Evolutionary conservation across 192 early-diverging fungal genomes (phyloP).

Genomic region (Entophlyctis luteolus): DNA sequence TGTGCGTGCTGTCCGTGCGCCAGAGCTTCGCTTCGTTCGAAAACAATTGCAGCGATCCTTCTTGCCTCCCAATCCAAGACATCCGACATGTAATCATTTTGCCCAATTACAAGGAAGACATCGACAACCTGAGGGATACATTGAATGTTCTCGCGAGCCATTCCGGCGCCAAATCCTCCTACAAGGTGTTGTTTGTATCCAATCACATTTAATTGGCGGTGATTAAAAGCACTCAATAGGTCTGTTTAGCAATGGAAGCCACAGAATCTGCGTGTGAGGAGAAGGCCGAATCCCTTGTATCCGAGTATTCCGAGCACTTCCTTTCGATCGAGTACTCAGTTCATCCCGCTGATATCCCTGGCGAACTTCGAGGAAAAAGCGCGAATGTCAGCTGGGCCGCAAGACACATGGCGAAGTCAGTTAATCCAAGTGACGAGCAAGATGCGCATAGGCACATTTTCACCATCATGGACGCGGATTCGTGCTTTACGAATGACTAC

Average conservation of each 20-base stretch:
- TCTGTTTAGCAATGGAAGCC: conserved; percentile 60
- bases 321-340: conserved; percentile 45
- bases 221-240: conserved; percentile 5
- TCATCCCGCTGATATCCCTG: conserved; percentile 39
- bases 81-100: conserved; percentile 51
- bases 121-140: conserved; percentile 48
- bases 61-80: neutral
- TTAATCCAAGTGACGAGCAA: too few relatives aligned
- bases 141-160: conserved; percentile 49
- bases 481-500: conserved; percentile 53
- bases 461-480: conserved; percentile 58
- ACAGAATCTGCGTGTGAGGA: conserved; percentile 39
- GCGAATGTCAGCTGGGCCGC: conserved; percentile 54
- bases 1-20: conserved; percentile 2
- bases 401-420: too few relatives aligned
- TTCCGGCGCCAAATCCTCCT: neutral
- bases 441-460: conserved; percentile 35
- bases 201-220: neutral
- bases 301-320: conserved; percentile 42
- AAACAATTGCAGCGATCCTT: too few relatives aligned
- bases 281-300: conserved; percentile 42
- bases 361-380: conserved; percentile 56
- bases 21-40: too few relatives aligned
- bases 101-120: conserved; percentile 55
- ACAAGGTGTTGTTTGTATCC: conserved; percentile 31